phyloP scores from a whole-genome alignment of 208 protist genomes.

The Leishmania aethiopica region DNA sequence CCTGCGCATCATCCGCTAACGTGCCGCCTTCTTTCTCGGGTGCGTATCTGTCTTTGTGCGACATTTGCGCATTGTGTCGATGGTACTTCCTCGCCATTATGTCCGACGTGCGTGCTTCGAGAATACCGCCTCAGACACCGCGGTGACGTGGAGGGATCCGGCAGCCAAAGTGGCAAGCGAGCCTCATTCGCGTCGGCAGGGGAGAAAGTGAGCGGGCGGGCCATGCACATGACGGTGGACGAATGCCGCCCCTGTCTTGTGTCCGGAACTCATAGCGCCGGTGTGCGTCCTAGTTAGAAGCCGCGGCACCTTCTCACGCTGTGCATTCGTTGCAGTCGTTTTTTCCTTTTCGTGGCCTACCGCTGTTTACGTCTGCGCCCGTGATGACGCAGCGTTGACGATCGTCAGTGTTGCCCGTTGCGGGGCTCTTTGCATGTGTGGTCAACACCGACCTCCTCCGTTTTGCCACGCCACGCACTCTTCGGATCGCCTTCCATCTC shows the following conservation, averaged over 20 bases:
- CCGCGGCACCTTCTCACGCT: background rate
- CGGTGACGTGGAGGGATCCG: background rate
- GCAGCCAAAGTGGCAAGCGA: background rate
- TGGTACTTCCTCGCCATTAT: background rate
- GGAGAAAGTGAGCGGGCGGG: background rate
- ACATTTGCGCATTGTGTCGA: background rate
- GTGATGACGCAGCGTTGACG: background rate
- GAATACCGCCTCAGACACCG: background rate
- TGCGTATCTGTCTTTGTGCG: background rate
- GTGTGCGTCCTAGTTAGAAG: background rate
- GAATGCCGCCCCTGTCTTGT: too few relatives aligned
- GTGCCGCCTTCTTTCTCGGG: background rate
- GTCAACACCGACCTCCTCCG: background rate
- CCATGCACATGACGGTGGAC: background rate
- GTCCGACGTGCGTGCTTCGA: background rate
- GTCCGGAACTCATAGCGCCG: background rate
- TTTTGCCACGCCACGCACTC: background rate
- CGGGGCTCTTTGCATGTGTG: background rate
- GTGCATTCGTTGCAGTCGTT: background rate
- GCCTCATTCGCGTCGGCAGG: background rate
- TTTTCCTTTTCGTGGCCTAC: background rate
- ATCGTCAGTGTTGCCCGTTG: background rate
- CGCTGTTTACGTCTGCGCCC: background rate
- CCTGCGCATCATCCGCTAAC: background rate
- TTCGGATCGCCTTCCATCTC: background rate